Conservation (phyloP, 768 basidiomycete species). For the Cystobasidium onofrii region DNA sequence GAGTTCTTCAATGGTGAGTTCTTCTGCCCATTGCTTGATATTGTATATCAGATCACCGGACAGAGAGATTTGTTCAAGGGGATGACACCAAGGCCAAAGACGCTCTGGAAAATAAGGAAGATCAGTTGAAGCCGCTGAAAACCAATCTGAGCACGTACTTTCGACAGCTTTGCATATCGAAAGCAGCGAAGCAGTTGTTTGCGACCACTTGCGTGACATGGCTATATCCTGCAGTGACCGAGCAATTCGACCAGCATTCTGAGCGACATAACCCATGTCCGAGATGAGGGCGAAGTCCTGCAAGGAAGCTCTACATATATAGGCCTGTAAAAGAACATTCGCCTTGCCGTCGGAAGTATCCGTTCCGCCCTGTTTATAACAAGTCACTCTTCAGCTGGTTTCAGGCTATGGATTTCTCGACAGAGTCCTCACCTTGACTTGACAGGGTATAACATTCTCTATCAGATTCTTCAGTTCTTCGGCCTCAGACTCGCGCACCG, state of each 20-base stretch:
- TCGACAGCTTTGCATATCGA: conserved; percentile 65
- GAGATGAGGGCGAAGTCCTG: conserved; percentile 96
- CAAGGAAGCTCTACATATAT: conserved; percentile 67
- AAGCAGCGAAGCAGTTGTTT: conserved; percentile 67
- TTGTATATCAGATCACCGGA: conserved; percentile 69
- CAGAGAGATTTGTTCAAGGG: conserved; percentile 67
- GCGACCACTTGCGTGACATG: conserved; percentile 84
- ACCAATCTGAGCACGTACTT: too few relatives aligned
- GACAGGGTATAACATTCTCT: conserved; percentile 62
- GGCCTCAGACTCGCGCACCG: conserved; percentile 79
- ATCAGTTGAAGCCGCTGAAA: not conserved
- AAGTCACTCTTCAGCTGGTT: too few relatives aligned
- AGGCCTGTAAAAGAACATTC: conserved; percentile 86
- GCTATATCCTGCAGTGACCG: conserved; percentile 92
- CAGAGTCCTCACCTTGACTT: conserved; percentile 57
- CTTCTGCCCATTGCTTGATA: conserved; percentile 70
- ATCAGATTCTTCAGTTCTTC: conserved; percentile 68
- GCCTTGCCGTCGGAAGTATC: conserved; percentile 71
- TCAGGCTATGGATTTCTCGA: too few relatives aligned
- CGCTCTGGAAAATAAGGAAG: conserved; percentile 54
- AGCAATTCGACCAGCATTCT: conserved; percentile 87
- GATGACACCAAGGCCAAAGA: conserved; percentile 91
- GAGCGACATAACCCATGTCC: conserved; percentile 81
- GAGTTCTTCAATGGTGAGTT: conserved; percentile 66
- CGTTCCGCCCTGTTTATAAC: conserved; percentile 54